Evolutionary conservation across 2,329 filamentous ascomycete genomes (phyloP), one percentile per base, ranked within the genome.

Genomic region (Cladosporium phlei): DNA sequence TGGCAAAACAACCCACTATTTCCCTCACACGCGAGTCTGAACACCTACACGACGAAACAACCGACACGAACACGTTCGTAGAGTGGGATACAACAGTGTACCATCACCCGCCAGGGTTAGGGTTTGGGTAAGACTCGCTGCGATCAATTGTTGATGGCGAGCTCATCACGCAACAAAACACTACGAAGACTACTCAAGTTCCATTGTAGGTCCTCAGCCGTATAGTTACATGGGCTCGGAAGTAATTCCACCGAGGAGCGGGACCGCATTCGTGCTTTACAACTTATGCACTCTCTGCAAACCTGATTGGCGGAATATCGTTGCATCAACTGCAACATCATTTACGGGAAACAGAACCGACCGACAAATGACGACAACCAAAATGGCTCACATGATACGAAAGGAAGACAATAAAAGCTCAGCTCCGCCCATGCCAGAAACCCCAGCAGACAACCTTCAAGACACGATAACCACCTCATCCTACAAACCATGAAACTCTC

Each of bases 231-330:
- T n/a, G n/a, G n/a, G 27, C 16, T 38, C 35, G 35, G 35, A 25
- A 4, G 14, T 5, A 38, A 17, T 38, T 38, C 6, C 35, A 38
- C 35, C 35, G 35, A 38, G n/a, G 9, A 14, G 21, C 7, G 14
- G 20, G 17, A 25, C 22, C 14, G 9, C 17, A 10, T n/a, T 16
- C 21, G 17, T 27, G 35, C 35, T n/a, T n/a, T n/a, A n/a, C n/a
- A 25, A 21, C n/a, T 27, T 5, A 4, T 25, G 19, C 5, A 12
- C 10, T 4, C 35, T 7, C 7, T 11, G 12, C 4, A 9, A 17
- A 27, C 11, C 9, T 38, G 35, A 38, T 38, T 38, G 35, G 35
- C 35, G 35, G 35, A 38, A 38, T 22, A 38, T 38, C 35, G n/a
- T n/a, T n/a, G n/a, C 30, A 33, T 11, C 5, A 38, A 16, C 16